Evolutionary conservation across 2,329 filamentous ascomycete genomes (phyloP).

Genomic region (Harringtonia aguacate): DNA sequence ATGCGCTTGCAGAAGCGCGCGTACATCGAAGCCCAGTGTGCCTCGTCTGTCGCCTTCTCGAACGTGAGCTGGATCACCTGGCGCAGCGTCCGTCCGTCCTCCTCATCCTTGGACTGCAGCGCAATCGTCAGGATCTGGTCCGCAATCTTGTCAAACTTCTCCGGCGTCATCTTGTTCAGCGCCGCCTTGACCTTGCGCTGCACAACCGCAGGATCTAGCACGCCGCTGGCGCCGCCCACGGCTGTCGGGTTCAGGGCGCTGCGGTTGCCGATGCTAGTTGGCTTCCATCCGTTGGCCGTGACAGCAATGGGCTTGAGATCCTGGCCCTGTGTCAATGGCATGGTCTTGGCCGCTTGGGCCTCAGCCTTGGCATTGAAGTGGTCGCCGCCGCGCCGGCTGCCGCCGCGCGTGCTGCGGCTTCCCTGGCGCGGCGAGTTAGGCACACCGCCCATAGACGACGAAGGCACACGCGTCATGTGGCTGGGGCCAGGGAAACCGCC

Average conservation of each 20-base stretch:
- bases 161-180: conserved; percentile 99
- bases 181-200: conserved; percentile 98
- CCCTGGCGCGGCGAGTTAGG: conserved; percentile 63
- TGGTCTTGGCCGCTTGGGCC: conserved; percentile 66
- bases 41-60: conserved; percentile 96
- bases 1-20: conserved; percentile 97
- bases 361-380: conserved; percentile 45
- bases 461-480: conserved; percentile 54
- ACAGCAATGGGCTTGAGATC: conserved; percentile 71
- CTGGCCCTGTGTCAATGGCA: conserved; percentile 80
- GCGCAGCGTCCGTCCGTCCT: conserved; percentile 84
- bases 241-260: conserved; percentile 24
- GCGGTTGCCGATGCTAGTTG: conserved; percentile 52
- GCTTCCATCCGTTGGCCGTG: conserved; percentile 80
- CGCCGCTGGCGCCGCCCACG: conserved; percentile 34
- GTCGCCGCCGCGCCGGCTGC: conserved; percentile 54
- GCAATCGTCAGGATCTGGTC: conserved; percentile 90
- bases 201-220: conserved; percentile 83
- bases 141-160: conserved; percentile 95
- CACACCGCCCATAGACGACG: conserved; percentile 40
- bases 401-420: conserved; percentile 49
- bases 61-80: conserved; percentile 99
- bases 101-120: conserved; percentile 89
- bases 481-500: conserved; percentile 52
- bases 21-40: conserved; percentile 98